Evolutionary conservation across 1,284 basidiomycete species (phyloP).

Genomic region (Ganoderma leucocontextum): DNA sequence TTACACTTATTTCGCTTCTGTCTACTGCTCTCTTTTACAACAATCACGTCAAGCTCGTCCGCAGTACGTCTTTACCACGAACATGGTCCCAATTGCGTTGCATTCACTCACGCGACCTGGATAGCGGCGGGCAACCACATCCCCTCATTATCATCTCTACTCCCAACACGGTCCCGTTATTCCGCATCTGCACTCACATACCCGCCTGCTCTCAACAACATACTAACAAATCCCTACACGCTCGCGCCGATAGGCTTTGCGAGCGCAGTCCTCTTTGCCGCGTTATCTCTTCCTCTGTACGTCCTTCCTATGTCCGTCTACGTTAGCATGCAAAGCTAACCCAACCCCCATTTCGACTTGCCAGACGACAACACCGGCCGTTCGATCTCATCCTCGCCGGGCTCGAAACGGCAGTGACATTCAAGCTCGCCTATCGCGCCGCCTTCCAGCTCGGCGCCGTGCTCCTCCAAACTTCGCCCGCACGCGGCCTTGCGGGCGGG

Average conservation of each 20-base stretch:
- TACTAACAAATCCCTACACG: constrained; percentile 62
- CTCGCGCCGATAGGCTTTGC: constrained; percentile 54
- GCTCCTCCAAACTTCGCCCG: constrained; percentile 87
- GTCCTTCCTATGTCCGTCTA: constrained; percentile 37
- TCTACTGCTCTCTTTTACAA: constrained; percentile 62
- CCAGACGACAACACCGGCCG: constrained; percentile 64
- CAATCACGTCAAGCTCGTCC: constrained; percentile 75
- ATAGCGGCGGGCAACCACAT: constrained; percentile 64
- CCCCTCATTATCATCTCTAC: constrained; percentile 53
- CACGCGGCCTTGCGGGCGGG: constrained; percentile 61
- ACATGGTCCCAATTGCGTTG: constrained; percentile 2
- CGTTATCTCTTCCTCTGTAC: constrained; percentile 58
- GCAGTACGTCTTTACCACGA: constrained; percentile 54
- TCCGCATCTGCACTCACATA: constrained; percentile 44
- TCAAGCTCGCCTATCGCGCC: constrained; percentile 83
- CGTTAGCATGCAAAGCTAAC: neutral
- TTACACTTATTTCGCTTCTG: constrained; percentile 65
- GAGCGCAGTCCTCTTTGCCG: constrained; percentile 50
- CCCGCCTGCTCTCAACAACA: constrained; percentile 46
- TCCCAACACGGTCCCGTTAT: constrained; percentile 52
- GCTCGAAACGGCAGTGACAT: constrained; percentile 78
- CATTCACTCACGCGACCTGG: neutral
- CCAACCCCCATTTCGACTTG: neutral
- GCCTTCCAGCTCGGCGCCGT: constrained; percentile 83
- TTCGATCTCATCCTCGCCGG: constrained; percentile 82